phyloP scores from a whole-genome alignment of 148 eudicot genomes.

The Salicornia ramosissima region DNA sequence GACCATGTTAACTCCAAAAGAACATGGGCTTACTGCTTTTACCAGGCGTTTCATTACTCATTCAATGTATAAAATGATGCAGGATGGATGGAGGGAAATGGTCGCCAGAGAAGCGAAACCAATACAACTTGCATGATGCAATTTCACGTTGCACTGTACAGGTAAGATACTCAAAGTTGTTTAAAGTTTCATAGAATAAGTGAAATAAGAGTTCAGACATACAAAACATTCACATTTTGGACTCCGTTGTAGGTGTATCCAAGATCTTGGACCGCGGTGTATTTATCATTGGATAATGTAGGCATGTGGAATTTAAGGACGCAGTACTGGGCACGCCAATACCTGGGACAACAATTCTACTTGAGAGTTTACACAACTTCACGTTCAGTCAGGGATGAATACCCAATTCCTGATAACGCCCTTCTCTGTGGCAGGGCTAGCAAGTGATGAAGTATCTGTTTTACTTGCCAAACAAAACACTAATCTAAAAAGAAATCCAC shows the following conservation, averaged over 20 bases:
- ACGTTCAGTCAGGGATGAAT: slow-evolving; percentile 32
- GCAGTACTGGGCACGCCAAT: slow-evolving; percentile 39
- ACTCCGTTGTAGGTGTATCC: slow-evolving; percentile 29
- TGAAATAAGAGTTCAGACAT: not conserved
- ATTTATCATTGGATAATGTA: slow-evolving; percentile 34
- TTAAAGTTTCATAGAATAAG: not conserved
- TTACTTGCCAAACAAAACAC: not conserved
- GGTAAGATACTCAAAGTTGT: slow-evolving; percentile 24
- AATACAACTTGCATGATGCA: slow-evolving; percentile 71
- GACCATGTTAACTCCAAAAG: too few species aligned
- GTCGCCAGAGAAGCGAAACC: slow-evolving; percentile 42
- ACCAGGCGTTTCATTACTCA: too few species aligned
- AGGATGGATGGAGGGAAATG: slow-evolving; percentile 76
- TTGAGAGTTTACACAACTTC: slow-evolving; percentile 29
- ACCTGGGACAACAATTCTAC: slow-evolving; percentile 36
- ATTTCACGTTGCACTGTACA: slow-evolving; percentile 68
- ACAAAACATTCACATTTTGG: not conserved
- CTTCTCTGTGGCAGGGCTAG: slow-evolving; percentile 34
- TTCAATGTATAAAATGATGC: slow-evolving; percentile 8
- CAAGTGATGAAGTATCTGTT: slow-evolving; percentile 5
- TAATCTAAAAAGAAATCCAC: not conserved
- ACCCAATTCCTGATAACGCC: slow-evolving; percentile 32
- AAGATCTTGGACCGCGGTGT: slow-evolving; percentile 39
- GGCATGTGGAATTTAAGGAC: slow-evolving; percentile 46
- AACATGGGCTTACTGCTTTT: too few species aligned